phyloP scores from a whole-genome alignment of 2,329 filamentous ascomycete genomes.

The Huntiella abstrusa region DNA sequence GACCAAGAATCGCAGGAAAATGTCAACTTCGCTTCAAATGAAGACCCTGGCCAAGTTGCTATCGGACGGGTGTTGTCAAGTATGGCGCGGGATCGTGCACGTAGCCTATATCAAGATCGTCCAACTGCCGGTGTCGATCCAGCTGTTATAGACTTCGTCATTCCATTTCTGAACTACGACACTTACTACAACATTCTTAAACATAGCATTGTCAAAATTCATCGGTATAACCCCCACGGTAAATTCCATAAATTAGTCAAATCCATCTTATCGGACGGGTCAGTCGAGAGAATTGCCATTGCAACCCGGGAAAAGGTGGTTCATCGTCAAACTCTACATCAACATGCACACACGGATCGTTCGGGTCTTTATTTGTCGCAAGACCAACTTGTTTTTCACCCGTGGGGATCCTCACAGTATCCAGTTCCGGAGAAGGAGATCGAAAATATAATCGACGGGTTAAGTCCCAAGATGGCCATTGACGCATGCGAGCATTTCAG shows the following conservation, averaged over 20 bases:
- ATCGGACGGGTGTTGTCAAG: too few species aligned
- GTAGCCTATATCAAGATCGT: too few species aligned
- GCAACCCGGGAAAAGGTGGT: background rate
- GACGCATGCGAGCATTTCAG: background rate
- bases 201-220: background rate
- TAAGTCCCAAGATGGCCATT: too few species aligned
- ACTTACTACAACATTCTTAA: background rate
- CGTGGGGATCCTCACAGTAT: background rate
- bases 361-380: background rate
- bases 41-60: too few species aligned
- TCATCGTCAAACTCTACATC: background rate
- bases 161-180: background rate
- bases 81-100: too few species aligned
- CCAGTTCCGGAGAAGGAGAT: background rate
- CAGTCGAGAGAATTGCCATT: background rate
- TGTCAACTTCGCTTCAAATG: too few species aligned
- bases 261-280: background rate
- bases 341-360: background rate
- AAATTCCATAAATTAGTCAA: background rate
- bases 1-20: too few species aligned
- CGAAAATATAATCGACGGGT: background rate
- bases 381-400: background rate
- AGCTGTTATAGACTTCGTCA: background rate
- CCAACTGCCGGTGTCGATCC: too few species aligned
- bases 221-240: background rate